Evolutionary conservation across 2,329 filamentous ascomycete species (phyloP), one percentile per base, ranked within the genome.

Genomic region (Exserohilum turcica): DNA sequence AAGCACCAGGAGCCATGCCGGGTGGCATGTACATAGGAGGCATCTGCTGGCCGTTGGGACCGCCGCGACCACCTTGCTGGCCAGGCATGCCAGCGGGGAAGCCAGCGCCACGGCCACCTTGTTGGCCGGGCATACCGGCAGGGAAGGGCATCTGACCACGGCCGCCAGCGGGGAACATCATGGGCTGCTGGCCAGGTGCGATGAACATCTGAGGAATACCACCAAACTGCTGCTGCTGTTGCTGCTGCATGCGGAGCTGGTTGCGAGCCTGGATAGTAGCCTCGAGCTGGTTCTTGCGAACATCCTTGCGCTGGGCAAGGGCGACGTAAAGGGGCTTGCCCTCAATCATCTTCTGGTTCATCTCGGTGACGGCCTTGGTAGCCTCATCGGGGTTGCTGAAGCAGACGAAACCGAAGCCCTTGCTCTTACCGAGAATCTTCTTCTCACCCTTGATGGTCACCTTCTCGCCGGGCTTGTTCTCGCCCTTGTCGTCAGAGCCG

Each of bases 341-440:
- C 77, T 92, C 89, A 66, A 97, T 84, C 94, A 99, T 99, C 78
- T 94, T 92, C 84, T 97, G 93, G 84, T 99, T 99, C 91, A 97
- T 97, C 79, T 99, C 94, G 57, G 92, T 92, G 62, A 99, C 93
- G 63, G 94, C 94, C 86, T 97, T 97, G 80, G 93, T 97, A 64
- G 94, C 94, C 77, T 99, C 94, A 71, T 99, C 94, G 56, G 94
- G 92, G 84, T 96, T 97, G 85, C 90, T 94, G 84, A 99, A 99
- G 89, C 94, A 99, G 74, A 99, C 94, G 78, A 99, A 99, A 70
- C 94, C 94, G 76, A 99, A 99, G 76, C 94, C 94, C 85, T 97
- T 99, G 88, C 92, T 96, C 90, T 97, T 97, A 77, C 94, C 94
- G 56, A 96, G 84, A 46, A 81, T 75, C 76, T 84, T 85, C 80